Evolutionary conservation across 768 basidiomycete genomes (phyloP).

Genomic region (Mycena pura): DNA sequence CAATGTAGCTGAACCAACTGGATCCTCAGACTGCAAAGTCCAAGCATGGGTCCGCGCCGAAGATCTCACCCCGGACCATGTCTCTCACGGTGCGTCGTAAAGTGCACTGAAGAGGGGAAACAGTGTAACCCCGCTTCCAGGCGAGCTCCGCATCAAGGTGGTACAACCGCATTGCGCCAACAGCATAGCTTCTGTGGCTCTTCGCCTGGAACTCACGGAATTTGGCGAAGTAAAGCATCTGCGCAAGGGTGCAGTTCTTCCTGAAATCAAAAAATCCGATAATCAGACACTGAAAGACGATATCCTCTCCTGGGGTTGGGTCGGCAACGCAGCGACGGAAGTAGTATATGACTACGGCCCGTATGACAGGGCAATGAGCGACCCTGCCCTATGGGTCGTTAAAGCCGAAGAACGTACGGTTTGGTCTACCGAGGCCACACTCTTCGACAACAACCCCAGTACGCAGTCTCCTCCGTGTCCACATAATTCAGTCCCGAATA

Average conservation of each 20-base stretch:
- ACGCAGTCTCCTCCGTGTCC: too few species aligned
- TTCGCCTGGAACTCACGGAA: constrained; percentile 13
- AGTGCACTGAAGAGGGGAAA: too few species aligned
- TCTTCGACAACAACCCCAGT: constrained; percentile 7
- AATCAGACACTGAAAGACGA: constrained; percentile 1
- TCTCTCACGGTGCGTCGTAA: too few species aligned
- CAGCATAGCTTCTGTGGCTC: constrained; percentile 3
- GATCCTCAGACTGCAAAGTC: too few species aligned
- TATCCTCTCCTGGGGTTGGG: background rate
- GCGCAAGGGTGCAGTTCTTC: constrained; percentile 1
- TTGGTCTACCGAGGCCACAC: constrained; percentile 6
- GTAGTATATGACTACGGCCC: constrained; percentile 3
- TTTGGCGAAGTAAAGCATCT: constrained; percentile 18
- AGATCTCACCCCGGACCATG: too few species aligned
- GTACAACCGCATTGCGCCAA: background rate
- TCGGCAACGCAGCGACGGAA: background rate
- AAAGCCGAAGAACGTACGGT: constrained; percentile 14
- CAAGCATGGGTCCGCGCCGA: too few species aligned
- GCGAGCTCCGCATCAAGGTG: constrained; percentile 20
- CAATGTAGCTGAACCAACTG: too few species aligned
- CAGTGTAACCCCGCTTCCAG: too few species aligned
- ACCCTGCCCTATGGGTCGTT: constrained; percentile 13
- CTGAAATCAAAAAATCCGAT: constrained; percentile 2
- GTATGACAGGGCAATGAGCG: constrained; percentile 14
- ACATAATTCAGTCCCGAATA: too few species aligned